A percentile compares a stretch with the other conserved stretches of the same genome.
phyloP scores from a whole-genome alignment of 257 asterid genomes.

The Scutellaria barbata region DNA sequence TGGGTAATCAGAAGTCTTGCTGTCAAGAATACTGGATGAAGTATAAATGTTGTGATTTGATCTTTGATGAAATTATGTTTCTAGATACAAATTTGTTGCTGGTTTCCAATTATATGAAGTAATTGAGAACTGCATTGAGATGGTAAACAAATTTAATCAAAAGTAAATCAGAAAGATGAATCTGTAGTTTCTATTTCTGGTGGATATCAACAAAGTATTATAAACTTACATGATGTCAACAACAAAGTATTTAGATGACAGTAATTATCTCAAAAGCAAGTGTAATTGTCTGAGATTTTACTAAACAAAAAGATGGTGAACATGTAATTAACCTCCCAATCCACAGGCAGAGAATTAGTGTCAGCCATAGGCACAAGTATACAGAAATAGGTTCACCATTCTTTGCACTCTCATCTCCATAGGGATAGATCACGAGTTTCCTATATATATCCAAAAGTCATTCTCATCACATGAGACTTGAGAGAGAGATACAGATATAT shows the following conservation, averaged over 20 bases:
- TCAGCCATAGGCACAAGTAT: constrained; percentile 1
- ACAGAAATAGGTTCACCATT: background rate
- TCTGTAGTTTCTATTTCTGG: too few species aligned
- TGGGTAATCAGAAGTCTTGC: constrained; percentile 41
- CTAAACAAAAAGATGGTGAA: constrained; percentile 32
- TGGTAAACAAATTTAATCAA: too few species aligned
- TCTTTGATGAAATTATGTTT: constrained; percentile 4
- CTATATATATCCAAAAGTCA: background rate
- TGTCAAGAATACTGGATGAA: constrained; percentile 38
- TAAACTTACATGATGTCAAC: too few species aligned
- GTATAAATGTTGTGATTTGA: background rate
- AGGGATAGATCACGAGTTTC: constrained; percentile 20
- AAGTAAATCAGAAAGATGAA: too few species aligned
- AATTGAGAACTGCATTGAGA: too few species aligned
- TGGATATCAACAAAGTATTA: too few species aligned
- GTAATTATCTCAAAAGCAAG: constrained; percentile 16
- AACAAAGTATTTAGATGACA: too few species aligned
- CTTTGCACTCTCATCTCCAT: background rate
- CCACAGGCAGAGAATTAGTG: constrained; percentile 8
- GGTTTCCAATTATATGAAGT: background rate
- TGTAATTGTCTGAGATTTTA: constrained; percentile 26
- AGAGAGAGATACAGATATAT: too few species aligned
- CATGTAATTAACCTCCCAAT: constrained; percentile 28
- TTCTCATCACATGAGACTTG: too few species aligned
- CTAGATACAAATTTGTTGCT: background rate